A percentile compares a stretch with the other conserved stretches of the same genome.
phyloP scores from a whole-genome alignment of 2,329 filamentous ascomycete genomes.

The Daldinia eschscholtzii region DNA sequence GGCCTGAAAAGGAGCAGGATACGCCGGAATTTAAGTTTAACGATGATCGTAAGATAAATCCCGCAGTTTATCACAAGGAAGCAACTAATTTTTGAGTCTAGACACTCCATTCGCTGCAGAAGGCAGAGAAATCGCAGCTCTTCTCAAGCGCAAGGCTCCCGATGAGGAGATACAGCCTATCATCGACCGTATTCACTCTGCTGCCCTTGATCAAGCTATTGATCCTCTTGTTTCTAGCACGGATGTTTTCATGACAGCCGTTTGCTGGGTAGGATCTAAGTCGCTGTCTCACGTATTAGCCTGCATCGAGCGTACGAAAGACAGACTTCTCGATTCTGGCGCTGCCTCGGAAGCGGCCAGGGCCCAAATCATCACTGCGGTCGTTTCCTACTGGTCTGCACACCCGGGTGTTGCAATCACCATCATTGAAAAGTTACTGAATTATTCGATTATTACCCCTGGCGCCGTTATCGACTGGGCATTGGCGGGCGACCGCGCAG shows the following conservation, averaged over 20 bases:
- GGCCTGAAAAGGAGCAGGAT: slow-evolving; percentile 91
- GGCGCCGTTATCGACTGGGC: slow-evolving; percentile 91
- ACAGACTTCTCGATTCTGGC: slow-evolving; percentile 84
- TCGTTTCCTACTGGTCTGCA: slow-evolving; percentile 92
- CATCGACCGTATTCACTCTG: slow-evolving; percentile 83
- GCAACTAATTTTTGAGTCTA: slow-evolving; percentile 52
- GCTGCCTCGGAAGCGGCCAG: slow-evolving; percentile 80
- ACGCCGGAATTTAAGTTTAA: slow-evolving; percentile 96
- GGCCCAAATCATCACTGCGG: slow-evolving; percentile 88
- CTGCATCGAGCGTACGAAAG: slow-evolving; percentile 94
- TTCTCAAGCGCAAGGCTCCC: slow-evolving; percentile 85
- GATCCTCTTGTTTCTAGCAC: slow-evolving; percentile 89
- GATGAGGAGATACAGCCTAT: slow-evolving; percentile 89
- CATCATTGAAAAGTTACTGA: slow-evolving; percentile 96
- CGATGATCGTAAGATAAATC: slow-evolving; percentile 71
- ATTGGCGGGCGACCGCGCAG: slow-evolving; percentile 68
- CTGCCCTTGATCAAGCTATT: slow-evolving; percentile 76
- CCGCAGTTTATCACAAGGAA: slow-evolving; percentile 19
- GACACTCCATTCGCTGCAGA: slow-evolving; percentile 85
- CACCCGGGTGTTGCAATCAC: slow-evolving; percentile 92
- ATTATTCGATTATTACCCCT: slow-evolving; percentile 94
- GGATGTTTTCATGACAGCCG: slow-evolving; percentile 92
- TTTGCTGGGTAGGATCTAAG: slow-evolving; percentile 94
- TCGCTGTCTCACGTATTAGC: slow-evolving; percentile 95
- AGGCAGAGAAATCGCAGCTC: slow-evolving; percentile 82